Evolutionary conservation across 2,329 filamentous ascomycete species (phyloP).

Genomic region (Celoporthe dispersa): DNA sequence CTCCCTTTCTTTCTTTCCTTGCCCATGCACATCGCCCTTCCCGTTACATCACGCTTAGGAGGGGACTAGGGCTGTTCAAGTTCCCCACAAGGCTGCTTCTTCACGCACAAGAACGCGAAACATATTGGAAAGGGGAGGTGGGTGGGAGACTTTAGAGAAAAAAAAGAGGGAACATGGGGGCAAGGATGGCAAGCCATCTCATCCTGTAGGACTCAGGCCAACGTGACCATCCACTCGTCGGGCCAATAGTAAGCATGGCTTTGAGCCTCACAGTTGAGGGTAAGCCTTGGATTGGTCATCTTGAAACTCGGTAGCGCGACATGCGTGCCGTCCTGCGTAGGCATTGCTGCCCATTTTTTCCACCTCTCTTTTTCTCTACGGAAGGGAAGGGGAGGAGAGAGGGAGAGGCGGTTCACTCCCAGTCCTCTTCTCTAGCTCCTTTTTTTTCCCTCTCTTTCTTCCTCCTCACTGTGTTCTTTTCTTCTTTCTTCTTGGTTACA

Average conservation of each 20-base stretch:
- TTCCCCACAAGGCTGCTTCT: conserved; percentile 5
- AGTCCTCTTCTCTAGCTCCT: too few relatives aligned
- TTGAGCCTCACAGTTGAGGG: not conserved
- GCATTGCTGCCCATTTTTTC: not conserved
- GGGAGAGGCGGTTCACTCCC: too few relatives aligned
- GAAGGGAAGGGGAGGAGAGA: too few relatives aligned
- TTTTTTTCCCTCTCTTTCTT: too few relatives aligned
- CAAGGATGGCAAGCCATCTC: not conserved
- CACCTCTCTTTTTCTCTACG: too few relatives aligned
- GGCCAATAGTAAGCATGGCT: not conserved
- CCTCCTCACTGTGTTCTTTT: too few relatives aligned
- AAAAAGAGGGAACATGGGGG: too few relatives aligned
- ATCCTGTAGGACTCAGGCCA: not conserved
- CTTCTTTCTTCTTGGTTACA: too few relatives aligned
- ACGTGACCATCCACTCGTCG: not conserved
- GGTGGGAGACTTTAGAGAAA: not conserved
- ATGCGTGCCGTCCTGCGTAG: not conserved
- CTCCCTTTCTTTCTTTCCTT: too few relatives aligned
- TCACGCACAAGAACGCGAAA: not conserved
- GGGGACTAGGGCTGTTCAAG: not conserved
- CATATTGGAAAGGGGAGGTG: not conserved
- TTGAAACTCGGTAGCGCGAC: not conserved
- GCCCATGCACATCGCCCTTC: not conserved
- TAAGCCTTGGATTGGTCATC: not conserved
- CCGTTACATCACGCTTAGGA: not conserved